phyloP scores from a whole-genome alignment of 2,329 filamentous ascomycete genomes.

The Huntiella savannae region DNA sequence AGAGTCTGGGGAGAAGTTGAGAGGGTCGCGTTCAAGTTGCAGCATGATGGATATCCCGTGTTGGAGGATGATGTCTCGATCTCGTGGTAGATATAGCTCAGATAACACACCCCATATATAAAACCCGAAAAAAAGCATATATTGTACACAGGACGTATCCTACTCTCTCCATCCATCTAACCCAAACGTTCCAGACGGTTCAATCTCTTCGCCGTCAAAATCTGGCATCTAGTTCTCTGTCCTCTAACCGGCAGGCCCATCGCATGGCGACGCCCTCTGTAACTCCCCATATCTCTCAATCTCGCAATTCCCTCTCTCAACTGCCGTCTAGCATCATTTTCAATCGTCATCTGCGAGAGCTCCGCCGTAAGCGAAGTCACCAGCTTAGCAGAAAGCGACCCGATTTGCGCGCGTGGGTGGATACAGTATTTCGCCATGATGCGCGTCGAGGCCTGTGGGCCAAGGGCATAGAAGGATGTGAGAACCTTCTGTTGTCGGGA shows the following conservation, averaged over 20 bases:
- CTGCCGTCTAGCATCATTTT: slow-evolving; percentile 64
- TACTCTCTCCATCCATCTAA: slow-evolving; percentile 14
- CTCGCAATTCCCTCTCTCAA: slow-evolving; percentile 71
- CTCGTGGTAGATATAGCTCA: background rate
- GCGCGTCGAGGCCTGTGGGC: slow-evolving; percentile 45
- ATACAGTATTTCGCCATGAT: slow-evolving; percentile 83
- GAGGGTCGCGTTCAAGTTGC: slow-evolving; percentile 45
- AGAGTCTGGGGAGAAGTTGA: slow-evolving; percentile 74
- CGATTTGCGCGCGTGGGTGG: slow-evolving; percentile 63
- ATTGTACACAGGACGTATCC: slow-evolving; percentile 1
- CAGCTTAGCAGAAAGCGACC: slow-evolving; percentile 54
- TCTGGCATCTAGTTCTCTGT: slow-evolving; percentile 68
- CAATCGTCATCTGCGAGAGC: slow-evolving; percentile 79
- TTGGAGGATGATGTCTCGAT: slow-evolving; percentile 29
- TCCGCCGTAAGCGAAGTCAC: slow-evolving; percentile 68
- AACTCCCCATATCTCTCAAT: slow-evolving; percentile 77
- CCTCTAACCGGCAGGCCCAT: slow-evolving; percentile 83
- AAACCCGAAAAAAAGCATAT: background rate
- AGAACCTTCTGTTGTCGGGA: slow-evolving; percentile 41
- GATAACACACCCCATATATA: background rate
- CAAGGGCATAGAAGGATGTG: slow-evolving; percentile 71
- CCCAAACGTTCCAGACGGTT: slow-evolving; percentile 35
- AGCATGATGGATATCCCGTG: slow-evolving; percentile 32
- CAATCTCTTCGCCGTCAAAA: slow-evolving; percentile 38
- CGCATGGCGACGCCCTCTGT: slow-evolving; percentile 76